Base-by-base conservation (phyloP, 106 monocot species). In the Triglochin maritima region DNA sequence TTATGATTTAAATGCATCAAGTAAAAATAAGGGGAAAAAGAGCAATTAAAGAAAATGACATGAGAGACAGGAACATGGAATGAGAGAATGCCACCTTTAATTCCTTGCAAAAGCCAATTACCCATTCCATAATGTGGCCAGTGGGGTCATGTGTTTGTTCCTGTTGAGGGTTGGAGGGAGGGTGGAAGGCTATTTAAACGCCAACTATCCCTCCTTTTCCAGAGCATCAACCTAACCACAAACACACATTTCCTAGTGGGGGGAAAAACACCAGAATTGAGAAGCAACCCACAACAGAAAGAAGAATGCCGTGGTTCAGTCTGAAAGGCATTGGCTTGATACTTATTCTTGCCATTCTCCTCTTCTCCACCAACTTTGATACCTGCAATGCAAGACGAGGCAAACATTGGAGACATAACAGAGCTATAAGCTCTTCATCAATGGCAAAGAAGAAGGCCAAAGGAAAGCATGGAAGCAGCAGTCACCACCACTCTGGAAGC, bases 181-280 rank as follows among this genome's bases (percentile, higher is more conserved):
- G 47, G n/a, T 29, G 62, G 29, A 50, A 44, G 58, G 60, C 67
- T 86, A 82, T 82, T 79, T 86, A 82, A 80, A 79, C 77, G n/a
- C 57, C 47, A 67, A 60, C 71, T 57, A 70, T 65, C 77, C 77
- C 71, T 55, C 76, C 64, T 49, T 63, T 60, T 71, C 73, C 52
- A 46, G 58, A 46, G 58, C 56, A 69, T 68, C 43, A 47, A 48
- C 47, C 7, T 44, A 46, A 14, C 61, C 7, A 58, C 17, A 14
- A 9, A 67, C 51, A 9, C 44, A 46, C 64, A 13, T 49, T 59
- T 46, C 44, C 46, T 44, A 53, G 14, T 1, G 52, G 11, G 52
- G 11, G 52, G 52, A 11, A 52, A 52, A 52, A 52, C 17, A 5
- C 85, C 6, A 49, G 43, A 52, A 43, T 0, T 56, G 4, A 29